Evolutionary conservation across 2,329 filamentous ascomycete species (phyloP), one percentile per base, ranked within the genome.

Genomic region (Alternaria gaisen): DNA sequence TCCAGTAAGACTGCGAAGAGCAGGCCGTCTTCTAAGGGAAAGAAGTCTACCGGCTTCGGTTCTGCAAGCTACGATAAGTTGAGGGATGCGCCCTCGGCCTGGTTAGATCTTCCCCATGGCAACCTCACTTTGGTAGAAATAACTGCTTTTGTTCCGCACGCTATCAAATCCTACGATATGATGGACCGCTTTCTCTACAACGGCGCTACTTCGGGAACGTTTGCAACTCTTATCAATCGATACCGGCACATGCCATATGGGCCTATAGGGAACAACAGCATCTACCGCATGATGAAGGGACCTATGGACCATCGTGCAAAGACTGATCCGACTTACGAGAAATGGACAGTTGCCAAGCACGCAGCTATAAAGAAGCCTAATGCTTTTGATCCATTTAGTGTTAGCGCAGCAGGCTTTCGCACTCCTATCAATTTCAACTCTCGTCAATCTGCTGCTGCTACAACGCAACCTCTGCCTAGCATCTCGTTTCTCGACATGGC

Each of bases 111-210:
- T 46, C 72, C 69, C 1, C 18, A 34, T 5, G 66, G 56, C n/a
- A 74, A 75, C 42, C 50, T 75, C 9, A 73, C 72, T 2, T 58
- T 71, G 2, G 65, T 67, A 14, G 73, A 77, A 36, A 53, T 73
- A 5, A 43, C 68, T 9, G 61, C 67, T 2, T 74, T 76, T 48
- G 20, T 75, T 5, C 71, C 73, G 1, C 57, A 69, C 2, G 66
- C 62, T 3, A 60, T 74, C 34, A 70, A 72, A 12, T 69, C 63
- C 8, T 63, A 59, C 57, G 66, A 73, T 22, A 52, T 75, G 5
- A 64, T 69, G 18, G 66, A 72, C 20, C 71, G 74, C 1, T 48
- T 73, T 11, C 22, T 68, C 20, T 64, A 52, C 52, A 76, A 76
- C 18, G 72, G 72, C 12, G 65, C 58, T 11, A 47, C 52, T 0